phyloP scores from a whole-genome alignment of 2,329 filamentous ascomycete genomes.

The Nemania sp. region DNA sequence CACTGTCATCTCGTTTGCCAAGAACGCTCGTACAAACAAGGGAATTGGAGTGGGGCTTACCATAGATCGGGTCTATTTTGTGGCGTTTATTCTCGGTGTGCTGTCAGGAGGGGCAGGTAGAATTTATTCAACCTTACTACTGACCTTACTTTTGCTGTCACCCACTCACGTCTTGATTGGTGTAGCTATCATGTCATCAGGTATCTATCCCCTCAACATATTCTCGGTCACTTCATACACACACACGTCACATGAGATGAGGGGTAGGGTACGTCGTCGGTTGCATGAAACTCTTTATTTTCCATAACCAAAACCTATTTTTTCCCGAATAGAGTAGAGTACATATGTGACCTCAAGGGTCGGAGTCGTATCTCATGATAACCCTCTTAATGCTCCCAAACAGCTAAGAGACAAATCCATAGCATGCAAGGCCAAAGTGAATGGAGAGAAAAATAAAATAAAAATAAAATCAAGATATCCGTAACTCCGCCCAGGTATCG shows the following conservation, averaged over 20 bases:
- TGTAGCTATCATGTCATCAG: background rate
- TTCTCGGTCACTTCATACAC: too few species aligned
- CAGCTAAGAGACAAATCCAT: slow-evolving; percentile 17
- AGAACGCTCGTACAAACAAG: background rate
- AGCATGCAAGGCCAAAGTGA: slow-evolving; percentile 19
- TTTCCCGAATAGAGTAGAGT: slow-evolving; percentile 19
- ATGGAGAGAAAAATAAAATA: background rate
- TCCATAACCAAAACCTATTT: slow-evolving; percentile 5
- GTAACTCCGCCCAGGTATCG: slow-evolving; percentile 41
- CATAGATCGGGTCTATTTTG: slow-evolving; percentile 3
- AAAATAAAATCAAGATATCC: slow-evolving; percentile 6
- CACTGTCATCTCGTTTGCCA: slow-evolving; percentile 1
- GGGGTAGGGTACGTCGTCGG: background rate
- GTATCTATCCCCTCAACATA: background rate
- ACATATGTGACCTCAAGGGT: slow-evolving; percentile 26
- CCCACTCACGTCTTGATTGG: background rate
- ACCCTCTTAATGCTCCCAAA: slow-evolving; percentile 21
- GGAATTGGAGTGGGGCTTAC: background rate
- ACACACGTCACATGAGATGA: background rate
- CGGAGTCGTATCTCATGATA: slow-evolving; percentile 37
- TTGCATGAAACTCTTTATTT: background rate
- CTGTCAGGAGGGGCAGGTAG: slow-evolving; percentile 3
- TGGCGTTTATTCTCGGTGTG: slow-evolving; percentile 1
- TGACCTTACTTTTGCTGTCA: background rate
- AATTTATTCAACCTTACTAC: background rate